Evolutionary conservation across 2,329 filamentous ascomycete genomes (phyloP), one percentile per base, ranked within the genome.

Genomic region (Alternaria ethzedia): DNA sequence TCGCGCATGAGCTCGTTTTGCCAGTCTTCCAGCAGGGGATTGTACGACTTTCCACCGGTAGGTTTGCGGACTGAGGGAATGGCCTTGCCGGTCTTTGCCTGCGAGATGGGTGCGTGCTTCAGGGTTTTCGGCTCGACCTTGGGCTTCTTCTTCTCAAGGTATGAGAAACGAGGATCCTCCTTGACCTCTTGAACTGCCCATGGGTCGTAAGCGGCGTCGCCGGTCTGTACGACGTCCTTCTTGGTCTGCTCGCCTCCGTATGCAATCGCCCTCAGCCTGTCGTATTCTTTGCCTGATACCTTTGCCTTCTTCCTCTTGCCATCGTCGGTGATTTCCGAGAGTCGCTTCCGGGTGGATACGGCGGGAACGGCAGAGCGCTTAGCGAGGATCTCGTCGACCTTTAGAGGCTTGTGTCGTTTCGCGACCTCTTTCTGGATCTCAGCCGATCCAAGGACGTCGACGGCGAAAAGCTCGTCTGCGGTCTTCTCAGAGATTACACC

Each of bases 371-470:
- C 90, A 36, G 94, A 97, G 66, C 96, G 90, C 74, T 90, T 86
- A 28, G 91, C 90, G 71, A 99, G 89, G 68, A 99, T 98, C 77
- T 98, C 92, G 78, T 99, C 95, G 67, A 90, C 90, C 81, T 93
- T 97, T 70, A 99, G 87, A 6, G 87, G 86, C 83, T 97, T 97
- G 77, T 90, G 88, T 68, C 84, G 83, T 77, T 90, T 91, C 66
- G 88, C 85, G 72, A 89, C 85, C 66, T 87, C 82, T 75, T 89
- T 91, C 59, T 88, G 84, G 65, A 94, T 88, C 56, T 86, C 83
- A 52, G 85, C 82, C 73, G 94, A 90, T 65, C 94, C 93, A 52
- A 85, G 84, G 2, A 89, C 88, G 77, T 98, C 96, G 75, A 97
- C 82, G 32, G 89, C 86, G 83, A 98, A 99, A 61, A 99, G 90